Percentiles rank a stretch among this genome's conserved stretches.
Evolutionary conservation across 345 rosid genomes (phyloP).

Genomic region (Hevea brasiliensis): DNA sequence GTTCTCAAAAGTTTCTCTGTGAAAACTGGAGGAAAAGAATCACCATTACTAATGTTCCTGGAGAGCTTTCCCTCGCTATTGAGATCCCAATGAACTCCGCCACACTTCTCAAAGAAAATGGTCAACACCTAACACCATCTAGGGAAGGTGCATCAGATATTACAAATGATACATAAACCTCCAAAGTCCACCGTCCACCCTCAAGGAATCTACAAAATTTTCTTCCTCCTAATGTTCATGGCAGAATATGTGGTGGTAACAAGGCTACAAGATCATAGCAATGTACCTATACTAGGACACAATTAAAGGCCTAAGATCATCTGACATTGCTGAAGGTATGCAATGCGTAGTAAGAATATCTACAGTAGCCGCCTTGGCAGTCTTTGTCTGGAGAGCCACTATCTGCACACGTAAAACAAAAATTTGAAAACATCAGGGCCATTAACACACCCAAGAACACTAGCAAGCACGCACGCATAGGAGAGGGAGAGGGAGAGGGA

Average conservation of each 20-base stretch:
- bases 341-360: conserved; percentile 88
- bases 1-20: not conserved
- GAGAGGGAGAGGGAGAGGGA: conserved; percentile 6
- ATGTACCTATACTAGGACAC: not conserved
- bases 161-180: not conserved
- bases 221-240: not conserved
- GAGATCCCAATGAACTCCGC: not conserved
- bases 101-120: not conserved
- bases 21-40: not conserved
- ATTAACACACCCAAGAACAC: not conserved
- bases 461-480: not conserved
- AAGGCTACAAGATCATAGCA: conserved; percentile 2
- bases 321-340: conserved; percentile 89
- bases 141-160: not conserved
- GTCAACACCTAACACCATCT: not conserved
- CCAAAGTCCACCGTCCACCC: not conserved
- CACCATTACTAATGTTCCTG: not conserved
- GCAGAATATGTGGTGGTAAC: not conserved
- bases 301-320: conserved; percentile 57
- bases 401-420: conserved; percentile 41
- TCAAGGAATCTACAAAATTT: not conserved
- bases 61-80: not conserved
- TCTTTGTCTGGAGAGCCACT: conserved; percentile 66
- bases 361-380: conserved; percentile 79
- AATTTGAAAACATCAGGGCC: not conserved